These are phyloP conservation scores for Pleurotus djamor DNA, from an alignment of 768 basidiomycete genomes.

Conservation along the genomic window DNA sequence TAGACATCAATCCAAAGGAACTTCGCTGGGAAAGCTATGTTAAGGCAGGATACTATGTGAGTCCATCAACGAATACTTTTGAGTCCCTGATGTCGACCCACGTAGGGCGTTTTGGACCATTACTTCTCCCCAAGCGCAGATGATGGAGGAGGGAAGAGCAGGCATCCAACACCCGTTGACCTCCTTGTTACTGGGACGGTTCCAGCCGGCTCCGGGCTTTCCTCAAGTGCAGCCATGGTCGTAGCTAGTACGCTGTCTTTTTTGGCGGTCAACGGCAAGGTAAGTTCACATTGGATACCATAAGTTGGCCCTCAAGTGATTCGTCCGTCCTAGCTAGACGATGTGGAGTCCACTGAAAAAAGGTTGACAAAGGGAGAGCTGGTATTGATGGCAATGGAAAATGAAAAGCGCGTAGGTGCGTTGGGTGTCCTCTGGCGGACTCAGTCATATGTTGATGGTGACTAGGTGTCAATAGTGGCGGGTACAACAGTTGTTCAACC, in stretches of 20 bases:
- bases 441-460: slow-evolving; percentile 2
- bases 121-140: slow-evolving; percentile 38
- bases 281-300: slow-evolving; percentile 11
- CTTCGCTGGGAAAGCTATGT: slow-evolving; percentile 87
- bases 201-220: slow-evolving; percentile 84
- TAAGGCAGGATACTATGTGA: slow-evolving; percentile 81
- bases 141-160: slow-evolving; percentile 11
- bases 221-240: slow-evolving; percentile 89
- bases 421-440: not conserved
- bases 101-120: slow-evolving; percentile 64
- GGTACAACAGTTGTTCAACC: slow-evolving; percentile 35
- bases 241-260: slow-evolving; percentile 84
- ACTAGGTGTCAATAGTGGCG: slow-evolving; percentile 71
- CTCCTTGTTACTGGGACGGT: slow-evolving; percentile 79
- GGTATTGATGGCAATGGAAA: slow-evolving; percentile 78
- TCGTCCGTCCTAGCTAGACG: slow-evolving; percentile 11
- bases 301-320: not conserved
- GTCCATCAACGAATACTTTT: slow-evolving; percentile 17
- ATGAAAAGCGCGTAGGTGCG: slow-evolving; percentile 78
- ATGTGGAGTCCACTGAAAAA: slow-evolving; percentile 6
- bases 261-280: slow-evolving; percentile 73
- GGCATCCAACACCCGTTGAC: slow-evolving; percentile 59
- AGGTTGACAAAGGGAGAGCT: slow-evolving; percentile 64
- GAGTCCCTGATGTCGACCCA: not conserved
- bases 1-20: slow-evolving; percentile 70